Percentiles rank a stretch among this genome's conserved stretches.
phyloP scores from a whole-genome alignment of 441 rosid species.

The Syzygium malaccense region DNA sequence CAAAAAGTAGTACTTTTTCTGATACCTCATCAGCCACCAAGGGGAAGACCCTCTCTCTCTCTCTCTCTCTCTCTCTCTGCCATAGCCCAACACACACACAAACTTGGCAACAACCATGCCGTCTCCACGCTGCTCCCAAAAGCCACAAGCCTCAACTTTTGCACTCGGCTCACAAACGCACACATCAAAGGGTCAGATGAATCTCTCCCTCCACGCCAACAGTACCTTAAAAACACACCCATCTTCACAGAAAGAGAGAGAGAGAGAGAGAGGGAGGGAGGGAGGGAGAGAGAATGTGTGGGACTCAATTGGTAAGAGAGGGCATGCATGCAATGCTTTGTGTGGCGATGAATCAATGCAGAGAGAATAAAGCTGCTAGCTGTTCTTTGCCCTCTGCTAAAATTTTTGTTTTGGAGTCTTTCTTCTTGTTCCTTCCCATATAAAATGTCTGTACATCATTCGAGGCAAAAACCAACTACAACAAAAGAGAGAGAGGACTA shows the following conservation, averaged over 20 bases:
- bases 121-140: background rate
- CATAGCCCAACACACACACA: background rate
- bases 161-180: background rate
- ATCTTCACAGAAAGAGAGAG: background rate
- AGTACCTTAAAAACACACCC: conserved; percentile 13
- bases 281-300: background rate
- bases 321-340: background rate
- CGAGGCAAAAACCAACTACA: conserved; percentile 13
- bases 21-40: background rate
- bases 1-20: background rate
- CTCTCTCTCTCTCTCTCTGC: background rate
- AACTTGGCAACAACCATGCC: background rate
- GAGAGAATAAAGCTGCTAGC: conserved; percentile 27
- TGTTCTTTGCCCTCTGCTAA: background rate
- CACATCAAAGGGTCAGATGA: background rate
- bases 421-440: conserved; percentile 19
- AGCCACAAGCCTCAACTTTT: background rate
- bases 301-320: background rate
- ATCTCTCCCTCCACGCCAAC: background rate
- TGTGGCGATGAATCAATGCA: background rate
- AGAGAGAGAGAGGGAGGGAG: background rate
- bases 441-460: conserved; percentile 16
- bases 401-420: conserved; percentile 19
- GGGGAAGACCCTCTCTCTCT: background rate
- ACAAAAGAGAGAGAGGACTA: background rate